Evolutionary conservation across 495 filamentous ascomycete species (phyloP).

Genomic region (Baudoinia panamericana): DNA sequence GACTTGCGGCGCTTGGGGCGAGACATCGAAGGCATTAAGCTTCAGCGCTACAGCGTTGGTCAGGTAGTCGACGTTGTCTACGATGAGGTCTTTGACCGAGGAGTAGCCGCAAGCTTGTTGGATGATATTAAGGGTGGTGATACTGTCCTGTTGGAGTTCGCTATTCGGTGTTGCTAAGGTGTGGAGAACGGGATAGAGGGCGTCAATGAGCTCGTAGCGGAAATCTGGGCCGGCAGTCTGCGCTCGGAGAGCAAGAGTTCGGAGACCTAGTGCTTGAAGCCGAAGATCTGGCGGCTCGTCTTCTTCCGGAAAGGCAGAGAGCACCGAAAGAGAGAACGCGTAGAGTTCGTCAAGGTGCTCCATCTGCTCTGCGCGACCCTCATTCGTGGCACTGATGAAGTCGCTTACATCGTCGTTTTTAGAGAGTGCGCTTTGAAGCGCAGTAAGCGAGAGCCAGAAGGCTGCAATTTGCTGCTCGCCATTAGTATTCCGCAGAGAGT

Average conservation of each 20-base stretch:
- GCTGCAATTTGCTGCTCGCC: conserved; percentile 40
- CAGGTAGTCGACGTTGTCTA: conserved; percentile 93
- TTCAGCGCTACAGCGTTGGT: conserved; percentile 83
- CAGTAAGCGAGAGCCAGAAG: conserved; percentile 51
- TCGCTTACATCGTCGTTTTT: conserved; percentile 1
- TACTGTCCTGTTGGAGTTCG: conserved; percentile 64
- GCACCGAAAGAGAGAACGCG: conserved; percentile 52
- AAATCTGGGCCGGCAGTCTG: conserved; percentile 42
- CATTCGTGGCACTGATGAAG: conserved; percentile 25
- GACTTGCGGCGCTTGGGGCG: conserved; percentile 79
- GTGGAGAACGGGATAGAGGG: conserved; percentile 78
- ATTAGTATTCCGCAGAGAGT: conserved; percentile 7
- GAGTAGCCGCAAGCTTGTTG: conserved; percentile 62
- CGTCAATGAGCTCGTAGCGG: conserved; percentile 74
- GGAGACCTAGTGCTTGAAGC: conserved; percentile 29
- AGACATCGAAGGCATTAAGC: conserved; percentile 81
- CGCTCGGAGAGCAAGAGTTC: conserved; percentile 31
- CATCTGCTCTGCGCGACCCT: too few species aligned
- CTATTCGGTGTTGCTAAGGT: conserved; percentile 62
- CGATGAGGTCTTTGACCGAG: conserved; percentile 62
- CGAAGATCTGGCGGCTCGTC: conserved; percentile 47
- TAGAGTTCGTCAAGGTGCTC: conserved; percentile 67
- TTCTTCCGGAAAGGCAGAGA: conserved; percentile 39
- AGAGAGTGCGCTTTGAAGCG: conserved; percentile 1
- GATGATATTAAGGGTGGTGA: conserved; percentile 68